Percentiles rank a stretch among this genome's conserved stretches.
These are phyloP conservation scores for Pseudopyrenochaeta lycopersici DNA, from an alignment of 2,329 filamentous ascomycete genomes.

Conservation along the genomic window DNA sequence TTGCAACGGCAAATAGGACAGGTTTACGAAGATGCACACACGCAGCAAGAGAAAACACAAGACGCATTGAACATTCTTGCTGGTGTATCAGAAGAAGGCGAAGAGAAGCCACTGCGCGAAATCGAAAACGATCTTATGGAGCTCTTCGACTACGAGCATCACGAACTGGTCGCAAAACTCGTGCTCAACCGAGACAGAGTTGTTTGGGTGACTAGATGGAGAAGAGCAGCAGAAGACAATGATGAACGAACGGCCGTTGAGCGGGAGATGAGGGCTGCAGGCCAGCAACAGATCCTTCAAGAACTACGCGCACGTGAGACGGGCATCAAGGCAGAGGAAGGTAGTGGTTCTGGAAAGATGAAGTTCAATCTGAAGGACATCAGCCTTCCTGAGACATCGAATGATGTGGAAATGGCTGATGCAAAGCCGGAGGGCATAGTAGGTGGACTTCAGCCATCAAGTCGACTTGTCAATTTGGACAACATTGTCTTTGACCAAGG, in stretches of 20 bases:
- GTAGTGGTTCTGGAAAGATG: constrained; percentile 76
- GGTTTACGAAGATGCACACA: constrained; percentile 89
- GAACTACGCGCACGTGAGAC: constrained; percentile 81
- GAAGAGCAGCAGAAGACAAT: constrained; percentile 80
- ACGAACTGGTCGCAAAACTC: constrained; percentile 88
- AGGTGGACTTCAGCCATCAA: constrained; percentile 87
- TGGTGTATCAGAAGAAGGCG: constrained; percentile 76
- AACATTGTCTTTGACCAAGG: constrained; percentile 97
- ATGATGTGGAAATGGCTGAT: constrained; percentile 54
- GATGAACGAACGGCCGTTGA: constrained; percentile 78
- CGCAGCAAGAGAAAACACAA: constrained; percentile 90
- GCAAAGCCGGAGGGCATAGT: constrained; percentile 64
- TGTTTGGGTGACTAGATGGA: constrained; percentile 91
- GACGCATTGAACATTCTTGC: constrained; percentile 84
- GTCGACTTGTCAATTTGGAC: constrained; percentile 89
- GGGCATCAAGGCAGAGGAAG: constrained; percentile 62
- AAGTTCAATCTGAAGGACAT: constrained; percentile 88
- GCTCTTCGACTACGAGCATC: constrained; percentile 95
- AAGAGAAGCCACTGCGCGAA: constrained; percentile 86
- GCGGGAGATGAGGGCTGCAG: constrained; percentile 89
- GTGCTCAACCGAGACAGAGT: constrained; percentile 93
- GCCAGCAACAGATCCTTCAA: constrained; percentile 84
- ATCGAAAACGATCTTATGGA: constrained; percentile 99
- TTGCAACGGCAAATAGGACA: constrained; percentile 89
- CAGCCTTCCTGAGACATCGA: constrained; percentile 70